Evolutionary conservation across 306 rosid genomes (phyloP), one percentile per base, ranked within the genome.

Genomic region (Coriaria nepalensis): DNA sequence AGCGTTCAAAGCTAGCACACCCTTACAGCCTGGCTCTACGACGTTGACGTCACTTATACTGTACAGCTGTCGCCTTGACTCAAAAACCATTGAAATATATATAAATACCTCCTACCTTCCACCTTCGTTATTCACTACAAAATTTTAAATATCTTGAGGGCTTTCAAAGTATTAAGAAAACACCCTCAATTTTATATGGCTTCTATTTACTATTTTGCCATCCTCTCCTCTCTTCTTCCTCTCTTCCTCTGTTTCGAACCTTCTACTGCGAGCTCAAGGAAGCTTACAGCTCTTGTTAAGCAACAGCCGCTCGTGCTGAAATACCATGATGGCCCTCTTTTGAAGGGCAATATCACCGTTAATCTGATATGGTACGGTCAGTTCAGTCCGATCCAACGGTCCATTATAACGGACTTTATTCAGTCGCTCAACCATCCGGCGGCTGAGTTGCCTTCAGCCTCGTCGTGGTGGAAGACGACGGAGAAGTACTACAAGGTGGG

Each of bases 261-360:
- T 12, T 43, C 44, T 13, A 42, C 7, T 1, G 43, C 57, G 48
- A 36, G 40, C 4, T 4, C 9, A 7, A 43, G 57, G 13, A 53
- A 34, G 52, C 61, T 68, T 6, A 20, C 29, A 20, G 54, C 60
- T 32, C 54, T 56, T 2, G 69, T 68, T 6, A 13, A 57, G 11
- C 52, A 53, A 6, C 64, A 50, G 29, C 49, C 64, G 0, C 45
- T 47, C 0, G 39, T 45, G 7, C 70, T 65, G 44, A 51, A 65
- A 6, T 65, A 57, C 59, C 64, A 65, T 59, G 43, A 51, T 0
- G 64, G 70, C 7, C 70, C 64, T 10, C 59, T 65, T 35, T 59
- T 65, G 2, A 40, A 37, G 7, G 60, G 64, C 10, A 65, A 65
- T 39, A 6, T 45, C 59, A 57, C 70, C 15, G 40, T 65, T 5